phyloP scores from a whole-genome alignment of 108 stramenopile genomes.

The Skeletonema menzelii region DNA sequence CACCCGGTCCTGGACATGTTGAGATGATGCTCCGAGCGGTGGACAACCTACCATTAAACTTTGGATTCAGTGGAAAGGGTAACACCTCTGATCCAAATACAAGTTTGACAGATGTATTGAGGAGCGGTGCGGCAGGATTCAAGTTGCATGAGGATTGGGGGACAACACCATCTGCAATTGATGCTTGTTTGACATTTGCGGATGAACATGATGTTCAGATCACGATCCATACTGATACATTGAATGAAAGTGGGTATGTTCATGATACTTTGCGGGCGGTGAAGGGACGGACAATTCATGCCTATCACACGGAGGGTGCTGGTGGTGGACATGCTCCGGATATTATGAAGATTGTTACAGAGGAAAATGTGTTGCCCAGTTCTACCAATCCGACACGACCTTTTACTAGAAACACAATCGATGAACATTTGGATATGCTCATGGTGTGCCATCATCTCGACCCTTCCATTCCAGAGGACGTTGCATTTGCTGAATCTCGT shows the following conservation, averaged over 20 bases:
- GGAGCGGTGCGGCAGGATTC: slow-evolving; percentile 92
- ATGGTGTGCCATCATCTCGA: slow-evolving; percentile 97
- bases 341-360: slow-evolving; percentile 95
- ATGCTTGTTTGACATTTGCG: slow-evolving; percentile 88
- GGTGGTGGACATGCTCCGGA: slow-evolving; percentile 98
- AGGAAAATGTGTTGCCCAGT: slow-evolving; percentile 90
- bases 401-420: slow-evolving; percentile 96
- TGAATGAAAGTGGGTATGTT: slow-evolving; percentile 96
- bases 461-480: slow-evolving; percentile 91
- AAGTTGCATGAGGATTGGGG: slow-evolving; percentile 99
- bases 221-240: slow-evolving; percentile 98
- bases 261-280: slow-evolving; percentile 93
- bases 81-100: slow-evolving; percentile 79
- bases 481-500: slow-evolving; percentile 95
- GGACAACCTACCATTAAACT: slow-evolving; percentile 90
- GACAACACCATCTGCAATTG: slow-evolving; percentile 96
- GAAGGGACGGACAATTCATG: slow-evolving; percentile 95
- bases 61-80: slow-evolving; percentile 97
- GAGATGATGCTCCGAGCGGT: slow-evolving; percentile 97
- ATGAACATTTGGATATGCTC: slow-evolving; percentile 99
- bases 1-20: slow-evolving; percentile 90
- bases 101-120: slow-evolving; percentile 60
- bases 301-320: slow-evolving; percentile 89
- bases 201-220: slow-evolving; percentile 91
- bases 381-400: slow-evolving; percentile 98